Conservation (phyloP, 768 basidiomycete genomes). For the Termitomyces sp. region DNA sequence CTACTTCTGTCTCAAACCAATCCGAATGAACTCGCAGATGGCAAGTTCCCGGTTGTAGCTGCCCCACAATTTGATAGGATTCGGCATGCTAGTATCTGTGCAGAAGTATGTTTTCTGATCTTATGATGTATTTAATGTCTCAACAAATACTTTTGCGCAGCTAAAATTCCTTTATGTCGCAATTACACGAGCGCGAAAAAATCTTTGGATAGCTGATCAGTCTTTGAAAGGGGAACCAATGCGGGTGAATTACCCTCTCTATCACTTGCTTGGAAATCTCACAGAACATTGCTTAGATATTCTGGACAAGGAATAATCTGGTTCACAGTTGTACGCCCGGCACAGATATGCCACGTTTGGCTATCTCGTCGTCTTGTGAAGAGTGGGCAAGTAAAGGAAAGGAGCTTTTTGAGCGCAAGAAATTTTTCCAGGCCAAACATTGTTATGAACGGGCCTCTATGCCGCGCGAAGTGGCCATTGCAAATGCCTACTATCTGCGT, state of each 20-base stretch:
- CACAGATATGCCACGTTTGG: constrained; percentile 47
- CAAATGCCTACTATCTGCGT: constrained; percentile 50
- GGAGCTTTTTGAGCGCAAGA: constrained; percentile 33
- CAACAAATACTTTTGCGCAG: constrained; percentile 23
- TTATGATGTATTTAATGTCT: neutral
- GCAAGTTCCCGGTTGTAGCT: neutral
- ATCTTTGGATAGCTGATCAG: constrained; percentile 65
- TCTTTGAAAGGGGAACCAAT: constrained; percentile 54
- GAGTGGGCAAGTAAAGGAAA: constrained; percentile 32
- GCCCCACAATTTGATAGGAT: constrained; percentile 46
- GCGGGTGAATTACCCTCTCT: constrained; percentile 31
- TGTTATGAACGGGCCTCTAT: constrained; percentile 46
- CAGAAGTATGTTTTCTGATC: constrained; percentile 38
- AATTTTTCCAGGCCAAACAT: constrained; percentile 49
- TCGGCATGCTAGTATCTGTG: constrained; percentile 51
- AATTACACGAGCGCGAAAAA: constrained; percentile 62
- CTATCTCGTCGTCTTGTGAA: constrained; percentile 42
- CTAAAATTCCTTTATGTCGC: constrained; percentile 69
- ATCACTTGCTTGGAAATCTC: neutral
- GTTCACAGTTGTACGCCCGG: constrained; percentile 45
- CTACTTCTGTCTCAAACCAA: constrained; percentile 43
- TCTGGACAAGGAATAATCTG: constrained; percentile 44
- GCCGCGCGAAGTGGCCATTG: constrained; percentile 37
- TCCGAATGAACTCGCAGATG: constrained; percentile 5
- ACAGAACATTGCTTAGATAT: constrained; percentile 27